A percentile compares a stretch with the other conserved stretches of the same genome.
Evolutionary conservation across 306 rosid species (phyloP).

Genomic region (Dalbergia cochinchinensis): DNA sequence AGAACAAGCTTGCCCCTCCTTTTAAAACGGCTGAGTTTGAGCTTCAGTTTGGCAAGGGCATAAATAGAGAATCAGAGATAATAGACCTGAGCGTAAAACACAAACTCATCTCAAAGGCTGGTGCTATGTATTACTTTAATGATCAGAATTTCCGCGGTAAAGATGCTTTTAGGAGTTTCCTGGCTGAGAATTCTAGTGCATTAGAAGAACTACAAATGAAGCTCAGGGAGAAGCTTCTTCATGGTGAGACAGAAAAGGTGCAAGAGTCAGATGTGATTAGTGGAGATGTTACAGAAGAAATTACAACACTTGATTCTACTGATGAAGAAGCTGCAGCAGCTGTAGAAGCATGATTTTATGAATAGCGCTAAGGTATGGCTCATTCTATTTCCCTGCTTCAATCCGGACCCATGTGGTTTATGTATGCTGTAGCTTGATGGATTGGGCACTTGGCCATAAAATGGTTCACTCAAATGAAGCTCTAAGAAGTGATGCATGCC

Average conservation of each 20-base stretch:
- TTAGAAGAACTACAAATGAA: slow-evolving; percentile 65
- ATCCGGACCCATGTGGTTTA: background rate
- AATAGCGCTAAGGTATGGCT: slow-evolving; percentile 29
- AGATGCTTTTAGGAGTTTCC: slow-evolving; percentile 74
- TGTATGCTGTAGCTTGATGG: slow-evolving; percentile 34
- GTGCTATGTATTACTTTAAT: slow-evolving; percentile 56
- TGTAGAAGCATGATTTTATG: slow-evolving; percentile 59
- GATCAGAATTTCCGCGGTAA: slow-evolving; percentile 66
- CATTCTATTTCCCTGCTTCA: slow-evolving; percentile 26
- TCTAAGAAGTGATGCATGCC: slow-evolving; percentile 9
- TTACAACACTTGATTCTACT: slow-evolving; percentile 63
- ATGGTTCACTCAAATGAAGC: slow-evolving; percentile 35
- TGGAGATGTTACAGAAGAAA: slow-evolving; percentile 57
- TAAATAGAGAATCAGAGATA: slow-evolving; percentile 68
- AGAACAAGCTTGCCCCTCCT: slow-evolving; percentile 98
- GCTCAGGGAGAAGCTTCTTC: slow-evolving; percentile 72
- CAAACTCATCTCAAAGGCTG: slow-evolving; percentile 64
- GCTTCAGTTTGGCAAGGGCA: slow-evolving; percentile 94
- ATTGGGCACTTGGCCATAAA: slow-evolving; percentile 5
- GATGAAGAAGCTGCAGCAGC: slow-evolving; percentile 66
- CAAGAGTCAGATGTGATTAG: slow-evolving; percentile 47
- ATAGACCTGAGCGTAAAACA: slow-evolving; percentile 73
- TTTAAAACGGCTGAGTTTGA: slow-evolving; percentile 80
- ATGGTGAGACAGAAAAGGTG: slow-evolving; percentile 44
- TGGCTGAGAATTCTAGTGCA: slow-evolving; percentile 56